Conservation (phyloP, 208 protist species). For the Acanthamoeba pearcei region DNA sequence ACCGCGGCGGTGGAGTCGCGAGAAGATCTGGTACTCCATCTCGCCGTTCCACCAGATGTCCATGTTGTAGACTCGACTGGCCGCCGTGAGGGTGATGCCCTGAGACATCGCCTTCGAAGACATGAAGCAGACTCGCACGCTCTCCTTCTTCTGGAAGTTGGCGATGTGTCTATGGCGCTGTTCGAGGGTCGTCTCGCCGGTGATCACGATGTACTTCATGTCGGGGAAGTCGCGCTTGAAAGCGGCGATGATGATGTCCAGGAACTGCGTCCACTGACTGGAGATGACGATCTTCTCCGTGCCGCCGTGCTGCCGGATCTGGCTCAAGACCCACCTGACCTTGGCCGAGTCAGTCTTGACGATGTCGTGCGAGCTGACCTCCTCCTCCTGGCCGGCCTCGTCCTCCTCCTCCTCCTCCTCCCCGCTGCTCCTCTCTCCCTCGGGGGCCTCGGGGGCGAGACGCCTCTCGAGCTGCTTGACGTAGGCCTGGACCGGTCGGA, state of each 20-base stretch:
- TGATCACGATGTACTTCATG: background rate
- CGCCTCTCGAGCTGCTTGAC: too few relatives aligned
- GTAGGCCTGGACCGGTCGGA: too few relatives aligned
- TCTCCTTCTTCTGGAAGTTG: background rate
- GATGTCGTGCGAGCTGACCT: too few relatives aligned
- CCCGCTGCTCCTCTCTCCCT: too few relatives aligned
- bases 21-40: background rate
- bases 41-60: slow-evolving; percentile 89
- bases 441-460: too few relatives aligned
- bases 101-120: slow-evolving; percentile 93
- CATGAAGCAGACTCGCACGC: slow-evolving; percentile 81
- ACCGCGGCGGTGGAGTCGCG: background rate
- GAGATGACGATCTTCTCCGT: background rate
- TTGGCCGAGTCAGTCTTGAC: too few relatives aligned
- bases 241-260: too few relatives aligned
- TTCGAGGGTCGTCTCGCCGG: background rate
- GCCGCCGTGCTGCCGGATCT: background rate
- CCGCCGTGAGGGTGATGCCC: slow-evolving; percentile 97
- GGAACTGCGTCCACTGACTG: background rate
- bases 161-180: background rate
- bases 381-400: too few relatives aligned
- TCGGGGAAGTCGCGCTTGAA: background rate
- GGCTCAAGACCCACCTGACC: background rate
- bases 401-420: too few relatives aligned
- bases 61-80: slow-evolving; percentile 95